Evolutionary conservation across 495 filamentous ascomycete genomes (phyloP), one percentile per base, ranked within the genome.

Genomic region (Alectoria sarmentosa): DNA sequence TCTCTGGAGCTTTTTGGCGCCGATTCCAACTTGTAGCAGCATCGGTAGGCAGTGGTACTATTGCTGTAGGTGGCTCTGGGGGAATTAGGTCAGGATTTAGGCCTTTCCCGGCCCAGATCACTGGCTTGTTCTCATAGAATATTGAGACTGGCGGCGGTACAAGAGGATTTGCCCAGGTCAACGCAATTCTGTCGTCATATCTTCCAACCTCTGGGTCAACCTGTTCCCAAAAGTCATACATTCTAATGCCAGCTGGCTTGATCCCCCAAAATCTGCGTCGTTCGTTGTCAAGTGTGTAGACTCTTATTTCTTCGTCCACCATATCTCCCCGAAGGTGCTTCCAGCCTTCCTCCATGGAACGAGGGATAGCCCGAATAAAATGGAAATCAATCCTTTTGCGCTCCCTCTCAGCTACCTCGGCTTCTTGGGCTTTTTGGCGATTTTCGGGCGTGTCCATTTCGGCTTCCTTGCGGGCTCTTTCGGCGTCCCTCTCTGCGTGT

Each of bases 231-330:
- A 61, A 61, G 11, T 61, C 41, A 15, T 37, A 3, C 60, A 49
- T 61, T 11, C 14, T 23, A 19, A 37, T 49, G 17, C 41, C 60
- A 11, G 28, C 38, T 49, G 32, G 41, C 28, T 44, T 61, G 60
- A 61, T 44, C 5, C 60, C 41, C n/a, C 38, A 60, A 34, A 60
- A 60, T 17, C 17, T 60, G 8, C 58, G 42, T 44, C 19, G 19
- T 9, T 13, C 26, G 17, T 34, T 5, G 42, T n/a, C 38, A 23
- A 9, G 10, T 4, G 38, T 44, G 39, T 60, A 60, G 38, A 60
- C 38, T 14, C 37, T 32, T 17, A 44, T 19, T 46, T 60, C 28
- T 21, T 44, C 21, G 14, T 60, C 30, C 2, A 2, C 4, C 0
- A 34, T n/a, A 4, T 28, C 58, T 6, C 5, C n/a, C 8, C 8